phyloP scores from a whole-genome alignment of 129 eudicot genomes.

The Gnaphalium uliginosum region DNA sequence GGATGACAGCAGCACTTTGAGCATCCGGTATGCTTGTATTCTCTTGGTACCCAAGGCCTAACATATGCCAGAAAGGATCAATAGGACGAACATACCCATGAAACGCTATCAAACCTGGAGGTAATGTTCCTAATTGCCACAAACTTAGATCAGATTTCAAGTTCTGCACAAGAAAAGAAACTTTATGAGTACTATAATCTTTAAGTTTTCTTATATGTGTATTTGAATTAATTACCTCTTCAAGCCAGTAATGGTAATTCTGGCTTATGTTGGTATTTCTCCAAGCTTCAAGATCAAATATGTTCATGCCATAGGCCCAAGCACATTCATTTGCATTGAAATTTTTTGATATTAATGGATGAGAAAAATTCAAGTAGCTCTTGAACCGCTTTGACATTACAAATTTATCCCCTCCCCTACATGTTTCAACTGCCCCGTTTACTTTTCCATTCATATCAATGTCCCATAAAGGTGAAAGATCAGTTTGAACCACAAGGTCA shows the following conservation, averaged over 20 bases:
- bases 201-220: neutral
- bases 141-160: slow-evolving; percentile 89
- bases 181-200: neutral
- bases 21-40: slow-evolving; percentile 76
- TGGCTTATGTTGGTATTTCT: slow-evolving; percentile 78
- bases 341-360: slow-evolving; percentile 65
- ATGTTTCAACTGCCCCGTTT: slow-evolving; percentile 91
- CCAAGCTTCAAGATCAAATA: slow-evolving; percentile 89
- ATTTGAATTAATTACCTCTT: slow-evolving; percentile 46
- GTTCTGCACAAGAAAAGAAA: slow-evolving; percentile 56
- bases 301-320: slow-evolving; percentile 99
- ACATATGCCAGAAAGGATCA: slow-evolving; percentile 94
- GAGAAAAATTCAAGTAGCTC: slow-evolving; percentile 84
- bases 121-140: slow-evolving; percentile 96
- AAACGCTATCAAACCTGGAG: slow-evolving; percentile 95
- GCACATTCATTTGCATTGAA: slow-evolving; percentile 91
- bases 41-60: slow-evolving; percentile 97
- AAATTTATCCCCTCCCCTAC: slow-evolving; percentile 72
- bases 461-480: slow-evolving; percentile 92
- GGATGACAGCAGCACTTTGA: slow-evolving; percentile 80
- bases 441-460: slow-evolving; percentile 94
- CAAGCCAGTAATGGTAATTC: slow-evolving; percentile 82
- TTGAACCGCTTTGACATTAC: slow-evolving; percentile 85
- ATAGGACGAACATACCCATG: slow-evolving; percentile 76
- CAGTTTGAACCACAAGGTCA: slow-evolving; percentile 89